These are phyloP conservation scores for Backusella westeae DNA, from an alignment of 192 early-diverging fungal species.

Conservation along the genomic window DNA sequence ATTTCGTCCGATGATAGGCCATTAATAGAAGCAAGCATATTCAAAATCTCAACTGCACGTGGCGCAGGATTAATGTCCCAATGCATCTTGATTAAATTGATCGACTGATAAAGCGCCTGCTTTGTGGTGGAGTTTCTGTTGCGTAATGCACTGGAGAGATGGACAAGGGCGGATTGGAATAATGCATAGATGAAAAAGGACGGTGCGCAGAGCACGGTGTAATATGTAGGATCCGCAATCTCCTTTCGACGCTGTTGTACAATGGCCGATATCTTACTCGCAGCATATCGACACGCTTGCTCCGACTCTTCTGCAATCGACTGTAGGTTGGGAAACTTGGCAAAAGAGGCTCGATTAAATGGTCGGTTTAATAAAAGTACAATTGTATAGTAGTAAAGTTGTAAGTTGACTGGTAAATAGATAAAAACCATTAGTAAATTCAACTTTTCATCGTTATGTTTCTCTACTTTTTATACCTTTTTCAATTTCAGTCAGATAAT, in stretches of 20 bases:
- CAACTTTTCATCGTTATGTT: neutral
- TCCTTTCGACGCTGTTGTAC: neutral
- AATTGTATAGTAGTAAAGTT: slow-evolving; percentile 41
- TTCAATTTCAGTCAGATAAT: slow-evolving; percentile 9
- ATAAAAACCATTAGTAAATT: neutral
- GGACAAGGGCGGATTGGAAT: slow-evolving; percentile 16
- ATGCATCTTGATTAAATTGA: slow-evolving; percentile 1
- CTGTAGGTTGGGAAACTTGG: neutral
- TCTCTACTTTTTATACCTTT: slow-evolving; percentile 13
- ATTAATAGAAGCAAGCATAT: slow-evolving; percentile 1
- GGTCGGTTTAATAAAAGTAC: slow-evolving; percentile 50
- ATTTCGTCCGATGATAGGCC: neutral
- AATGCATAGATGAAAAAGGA: slow-evolving; percentile 14
- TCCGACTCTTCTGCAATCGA: slow-evolving; percentile 15
- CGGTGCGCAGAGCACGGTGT: neutral
- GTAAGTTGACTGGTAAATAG: slow-evolving; percentile 5
- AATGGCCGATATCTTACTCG: slow-evolving; percentile 1
- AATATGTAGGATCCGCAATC: neutral
- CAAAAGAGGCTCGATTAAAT: slow-evolving; percentile 25
- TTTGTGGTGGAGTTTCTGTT: neutral
- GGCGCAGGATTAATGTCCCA: neutral
- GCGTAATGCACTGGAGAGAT: slow-evolving; percentile 6
- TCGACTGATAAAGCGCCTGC: neutral
- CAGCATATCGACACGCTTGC: slow-evolving; percentile 10
- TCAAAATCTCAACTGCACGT: slow-evolving; percentile 13